Base-by-base conservation (phyloP, 805 yeast genomes). In the Pichia kluyveri region DNA sequence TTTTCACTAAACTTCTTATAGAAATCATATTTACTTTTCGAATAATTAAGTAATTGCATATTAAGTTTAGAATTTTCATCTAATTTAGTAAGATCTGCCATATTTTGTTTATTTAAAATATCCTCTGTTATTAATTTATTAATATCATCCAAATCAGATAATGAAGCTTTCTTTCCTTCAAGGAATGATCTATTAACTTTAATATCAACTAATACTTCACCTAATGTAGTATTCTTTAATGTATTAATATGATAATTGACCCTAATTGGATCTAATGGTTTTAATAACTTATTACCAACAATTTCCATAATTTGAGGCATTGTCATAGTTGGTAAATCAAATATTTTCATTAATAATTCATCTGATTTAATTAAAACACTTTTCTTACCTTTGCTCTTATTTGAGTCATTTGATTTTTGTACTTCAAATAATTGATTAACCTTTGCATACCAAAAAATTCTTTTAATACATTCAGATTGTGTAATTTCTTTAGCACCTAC, bases 401-500 rank as follows among this genome's bases (percentile, higher is more conserved):
- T 23, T 12, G 48, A 23, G 34, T 48, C 43, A 28, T 47, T 53
- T 19, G 43, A 40, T 27, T 57, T 53, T 34, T 60, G 60, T n/a
- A 61, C 54, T 50, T 67, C 69, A 54, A 67, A 67, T 41, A 67
- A 55, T 40, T 64, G 61, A 54, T 67, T 66, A 51, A 63, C 56
- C 49, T 65, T 66, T 43, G 67, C 60, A 51, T 67, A 67, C 52
- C 63, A 60, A 53, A 67, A 65, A 26, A 67, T 56, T 48, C 59
- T 66, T 48, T 61, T 65, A 39, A 89, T 41, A 86, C 83, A 42
- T 48, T 87, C 96, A 50, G 91, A 95, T 61, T 89, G 89, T 6
- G 95, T 83, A 32, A 86, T 82, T 61, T 87, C 95, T 28, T 72
- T 69, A 36, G 79, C 73, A 23, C 97, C 97, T 32, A 88, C 69